Evolutionary conservation across 2,329 filamentous ascomycete species (phyloP).

Genomic region (Stachybotrys echinatus): DNA sequence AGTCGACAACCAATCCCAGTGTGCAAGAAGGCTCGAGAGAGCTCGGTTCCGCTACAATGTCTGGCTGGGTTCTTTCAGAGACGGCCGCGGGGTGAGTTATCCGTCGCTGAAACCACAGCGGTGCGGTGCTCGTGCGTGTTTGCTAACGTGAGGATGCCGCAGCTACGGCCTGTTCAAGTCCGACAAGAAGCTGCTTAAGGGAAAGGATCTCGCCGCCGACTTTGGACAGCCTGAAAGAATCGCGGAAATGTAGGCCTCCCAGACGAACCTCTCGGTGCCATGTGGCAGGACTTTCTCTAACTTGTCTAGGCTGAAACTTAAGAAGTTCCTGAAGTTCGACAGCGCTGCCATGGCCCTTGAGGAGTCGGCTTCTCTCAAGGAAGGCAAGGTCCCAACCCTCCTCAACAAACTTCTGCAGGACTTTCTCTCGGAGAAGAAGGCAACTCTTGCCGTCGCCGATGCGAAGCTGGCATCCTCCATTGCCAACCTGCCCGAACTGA

Average conservation of each 20-base stretch:
- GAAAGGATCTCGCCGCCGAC: constrained; percentile 71
- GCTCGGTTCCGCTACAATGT: constrained; percentile 52
- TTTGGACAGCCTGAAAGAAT: constrained; percentile 77
- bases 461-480: constrained; percentile 89
- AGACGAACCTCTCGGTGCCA: constrained; percentile 5
- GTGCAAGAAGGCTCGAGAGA: constrained; percentile 24
- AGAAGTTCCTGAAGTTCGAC: constrained; percentile 96
- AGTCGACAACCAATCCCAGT: constrained; percentile 23
- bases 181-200: constrained; percentile 96
- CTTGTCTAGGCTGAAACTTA: constrained; percentile 72
- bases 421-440: constrained; percentile 97
- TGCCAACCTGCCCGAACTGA: constrained; percentile 82
- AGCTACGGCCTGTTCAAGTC: constrained; percentile 98
- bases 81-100: constrained; percentile 71
- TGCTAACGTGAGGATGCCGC: constrained; percentile 6
- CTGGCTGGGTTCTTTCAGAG: constrained; percentile 88
- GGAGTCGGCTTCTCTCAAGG: constrained; percentile 81
- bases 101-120: too few species aligned
- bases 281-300: neutral
- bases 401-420: constrained; percentile 76
- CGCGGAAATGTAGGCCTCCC: constrained; percentile 69
- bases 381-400: constrained; percentile 91
- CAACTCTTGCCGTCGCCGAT: constrained; percentile 88
- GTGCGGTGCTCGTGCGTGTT: too few species aligned
- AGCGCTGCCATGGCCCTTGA: constrained; percentile 85